These are phyloP conservation scores for Chlorella sp. DNA, from an alignment of 139 green algal species.

Conservation along the genomic window DNA sequence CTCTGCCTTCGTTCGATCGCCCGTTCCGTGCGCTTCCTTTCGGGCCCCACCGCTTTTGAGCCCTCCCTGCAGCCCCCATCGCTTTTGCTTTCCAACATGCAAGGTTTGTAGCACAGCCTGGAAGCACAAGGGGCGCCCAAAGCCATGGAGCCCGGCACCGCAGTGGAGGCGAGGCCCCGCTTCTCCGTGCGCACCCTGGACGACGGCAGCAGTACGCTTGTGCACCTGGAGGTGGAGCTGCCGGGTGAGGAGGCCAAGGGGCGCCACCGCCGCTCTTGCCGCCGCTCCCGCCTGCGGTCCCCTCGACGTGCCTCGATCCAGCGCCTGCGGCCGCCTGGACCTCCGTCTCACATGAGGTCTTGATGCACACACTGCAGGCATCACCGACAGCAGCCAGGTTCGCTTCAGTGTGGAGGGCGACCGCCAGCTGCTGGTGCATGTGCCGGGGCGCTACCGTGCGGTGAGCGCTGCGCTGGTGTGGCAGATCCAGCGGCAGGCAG, in stretches of 20 bases:
- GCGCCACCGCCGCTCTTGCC: neutral
- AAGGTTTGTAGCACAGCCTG: too few relatives aligned
- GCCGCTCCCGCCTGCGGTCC: neutral
- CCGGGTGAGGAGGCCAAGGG: constrained; percentile 3
- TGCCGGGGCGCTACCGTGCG: constrained; percentile 23
- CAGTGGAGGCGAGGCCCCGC: neutral
- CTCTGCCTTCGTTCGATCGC: too few relatives aligned
- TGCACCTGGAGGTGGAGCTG: constrained; percentile 3
- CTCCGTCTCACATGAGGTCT: neutral
- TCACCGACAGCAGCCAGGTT: constrained; percentile 11
- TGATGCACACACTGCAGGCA: constrained; percentile 19
- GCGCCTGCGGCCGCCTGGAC: neutral
- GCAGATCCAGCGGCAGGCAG: too few relatives aligned
- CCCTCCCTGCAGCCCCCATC: too few relatives aligned
- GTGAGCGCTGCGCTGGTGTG: neutral
- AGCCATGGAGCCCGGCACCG: too few relatives aligned
- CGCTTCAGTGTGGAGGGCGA: neutral
- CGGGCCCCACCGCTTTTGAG: too few relatives aligned
- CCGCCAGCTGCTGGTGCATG: neutral
- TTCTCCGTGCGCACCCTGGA: neutral
- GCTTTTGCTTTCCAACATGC: too few relatives aligned
- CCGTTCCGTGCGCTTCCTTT: too few relatives aligned
- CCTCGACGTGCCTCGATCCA: neutral
- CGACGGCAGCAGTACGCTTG: neutral
- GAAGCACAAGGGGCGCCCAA: too few relatives aligned